phyloP scores from a whole-genome alignment of 306 rosid genomes.

The Vicia sativa region DNA sequence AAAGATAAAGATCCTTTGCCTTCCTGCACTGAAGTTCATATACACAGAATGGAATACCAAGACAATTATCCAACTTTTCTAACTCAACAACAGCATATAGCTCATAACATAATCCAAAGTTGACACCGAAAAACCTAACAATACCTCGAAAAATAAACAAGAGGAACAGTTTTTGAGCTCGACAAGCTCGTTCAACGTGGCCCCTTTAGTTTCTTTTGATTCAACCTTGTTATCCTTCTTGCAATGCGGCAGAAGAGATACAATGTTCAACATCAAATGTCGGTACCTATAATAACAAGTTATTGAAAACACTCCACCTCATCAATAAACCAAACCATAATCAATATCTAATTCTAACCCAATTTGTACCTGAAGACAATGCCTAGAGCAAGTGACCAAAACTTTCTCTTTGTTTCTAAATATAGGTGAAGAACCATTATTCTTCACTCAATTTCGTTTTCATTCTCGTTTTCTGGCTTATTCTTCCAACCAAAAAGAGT shows the following conservation, averaged over 20 bases:
- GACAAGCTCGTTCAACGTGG: constrained; percentile 85
- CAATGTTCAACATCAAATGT: constrained; percentile 91
- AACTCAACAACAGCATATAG: not conserved
- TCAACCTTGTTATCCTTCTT: constrained; percentile 97
- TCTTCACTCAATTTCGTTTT: constrained; percentile 37
- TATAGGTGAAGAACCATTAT: constrained; percentile 34
- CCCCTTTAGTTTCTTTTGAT: constrained; percentile 79
- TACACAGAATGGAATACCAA: constrained; percentile 2
- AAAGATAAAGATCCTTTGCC: constrained; percentile 80
- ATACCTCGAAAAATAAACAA: constrained; percentile 86
- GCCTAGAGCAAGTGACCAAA: constrained; percentile 89
- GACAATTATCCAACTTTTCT: not conserved
- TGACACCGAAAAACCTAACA: not conserved
- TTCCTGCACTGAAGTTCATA: constrained; percentile 86
- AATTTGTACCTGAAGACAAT: constrained; percentile 66
- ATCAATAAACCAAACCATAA: too few species aligned
- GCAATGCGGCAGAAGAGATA: constrained; percentile 82
- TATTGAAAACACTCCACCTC: not conserved
- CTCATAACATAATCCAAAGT: not conserved
- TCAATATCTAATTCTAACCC: constrained; percentile 5
- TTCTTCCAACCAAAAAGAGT: constrained; percentile 90
- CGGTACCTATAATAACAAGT: constrained; percentile 64
- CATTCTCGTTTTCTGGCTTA: constrained; percentile 27
- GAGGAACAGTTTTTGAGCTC: constrained; percentile 84
- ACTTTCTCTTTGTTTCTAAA: constrained; percentile 95